Evolutionary conservation across 176 grass and related monocot genomes (phyloP).

Genomic region (Avena insularis): DNA sequence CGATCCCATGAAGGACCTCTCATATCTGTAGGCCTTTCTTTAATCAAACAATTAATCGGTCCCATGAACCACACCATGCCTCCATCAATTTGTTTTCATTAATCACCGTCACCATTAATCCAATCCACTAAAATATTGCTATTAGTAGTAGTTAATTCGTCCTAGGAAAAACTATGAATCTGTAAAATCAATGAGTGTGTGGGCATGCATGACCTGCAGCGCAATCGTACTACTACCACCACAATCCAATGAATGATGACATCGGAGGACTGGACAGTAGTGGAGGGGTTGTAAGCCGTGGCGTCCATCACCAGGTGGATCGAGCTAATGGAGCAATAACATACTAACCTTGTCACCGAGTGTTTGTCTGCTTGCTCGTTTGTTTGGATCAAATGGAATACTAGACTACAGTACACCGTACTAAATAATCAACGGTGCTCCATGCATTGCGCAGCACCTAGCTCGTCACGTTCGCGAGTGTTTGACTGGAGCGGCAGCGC

Average conservation of each 20-base stretch:
- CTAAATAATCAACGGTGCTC: neutral
- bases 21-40: neutral
- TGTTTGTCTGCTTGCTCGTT: neutral
- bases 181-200: neutral
- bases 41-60: neutral
- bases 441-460: neutral
- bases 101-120: neutral
- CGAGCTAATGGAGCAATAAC: neutral
- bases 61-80: neutral
- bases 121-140: neutral
- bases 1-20: neutral
- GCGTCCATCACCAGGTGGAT: neutral
- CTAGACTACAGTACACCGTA: no score
- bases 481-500: conserved; percentile 9
- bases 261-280: neutral
- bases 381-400: neutral
- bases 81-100: neutral
- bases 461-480: conserved; percentile 9
- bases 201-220: neutral
- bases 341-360: neutral
- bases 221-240: neutral
- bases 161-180: neutral
- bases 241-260: conserved; percentile 2
- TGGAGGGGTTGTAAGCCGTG: conserved; percentile 25
- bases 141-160: neutral